Conservation (phyloP, 176 grass and related monocot species). For the Zea mays region DNA sequence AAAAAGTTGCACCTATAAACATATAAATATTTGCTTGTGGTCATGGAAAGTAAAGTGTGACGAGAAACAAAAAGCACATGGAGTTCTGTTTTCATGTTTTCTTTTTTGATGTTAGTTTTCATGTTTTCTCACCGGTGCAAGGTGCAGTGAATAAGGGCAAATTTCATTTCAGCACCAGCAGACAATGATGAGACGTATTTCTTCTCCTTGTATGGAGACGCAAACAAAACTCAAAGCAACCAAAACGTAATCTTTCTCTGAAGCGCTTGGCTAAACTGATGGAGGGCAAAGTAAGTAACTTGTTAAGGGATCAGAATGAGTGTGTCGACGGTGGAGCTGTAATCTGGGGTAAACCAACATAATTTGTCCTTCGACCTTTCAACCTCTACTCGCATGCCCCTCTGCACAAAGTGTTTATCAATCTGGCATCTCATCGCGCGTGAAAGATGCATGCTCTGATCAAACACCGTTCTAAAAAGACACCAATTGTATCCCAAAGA, state of each 20-base stretch:
- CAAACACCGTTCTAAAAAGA: neutral
- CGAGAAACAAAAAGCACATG: neutral
- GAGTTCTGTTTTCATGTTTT: conserved; percentile 11
- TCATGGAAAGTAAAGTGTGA: neutral
- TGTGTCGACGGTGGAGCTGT: neutral
- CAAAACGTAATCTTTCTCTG: conserved; percentile 32
- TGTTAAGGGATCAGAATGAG: neutral
- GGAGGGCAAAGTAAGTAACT: too few species aligned
- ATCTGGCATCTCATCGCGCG: neutral
- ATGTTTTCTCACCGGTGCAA: neutral
- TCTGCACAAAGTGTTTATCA: neutral
- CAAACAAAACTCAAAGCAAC: conserved; percentile 28
- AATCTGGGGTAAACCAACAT: neutral
- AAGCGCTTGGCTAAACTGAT: neutral
- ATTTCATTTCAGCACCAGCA: conserved; percentile 34
- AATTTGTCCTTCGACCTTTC: neutral
- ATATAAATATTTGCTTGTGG: neutral
- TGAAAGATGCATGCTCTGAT: neutral
- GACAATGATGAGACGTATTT: conserved; percentile 16
- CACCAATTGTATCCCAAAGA: too few species aligned
- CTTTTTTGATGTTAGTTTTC: too few species aligned
- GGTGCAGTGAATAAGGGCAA: conserved; percentile 16
- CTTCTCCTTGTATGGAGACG: conserved; percentile 31
- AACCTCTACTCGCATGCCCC: neutral
- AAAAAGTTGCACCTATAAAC: neutral